Conservation (phyloP, 116 monocot genomes). For the Cymodocea nodosa region DNA sequence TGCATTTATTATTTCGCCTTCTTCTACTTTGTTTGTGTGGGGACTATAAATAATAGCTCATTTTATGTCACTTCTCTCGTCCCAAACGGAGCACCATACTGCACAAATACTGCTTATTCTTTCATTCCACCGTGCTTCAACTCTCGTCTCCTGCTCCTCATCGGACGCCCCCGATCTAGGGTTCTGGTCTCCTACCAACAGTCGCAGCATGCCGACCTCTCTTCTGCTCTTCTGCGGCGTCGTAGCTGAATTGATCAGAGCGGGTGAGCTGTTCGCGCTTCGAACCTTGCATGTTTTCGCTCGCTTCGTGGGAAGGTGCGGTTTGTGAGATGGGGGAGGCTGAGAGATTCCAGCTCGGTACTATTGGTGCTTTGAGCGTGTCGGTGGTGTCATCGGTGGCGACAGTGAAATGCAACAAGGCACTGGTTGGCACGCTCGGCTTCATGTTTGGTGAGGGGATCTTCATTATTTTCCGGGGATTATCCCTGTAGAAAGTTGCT, state of each 20-base stretch:
- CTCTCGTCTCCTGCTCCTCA: background rate
- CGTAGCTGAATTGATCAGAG: background rate
- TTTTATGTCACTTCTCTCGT: background rate
- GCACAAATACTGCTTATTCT: too few relatives aligned
- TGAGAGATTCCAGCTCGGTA: conserved; percentile 40
- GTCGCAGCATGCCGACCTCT: background rate
- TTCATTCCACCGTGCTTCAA: background rate
- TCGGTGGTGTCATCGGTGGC: conserved; percentile 57
- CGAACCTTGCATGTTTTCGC: background rate
- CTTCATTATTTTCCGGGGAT: background rate
- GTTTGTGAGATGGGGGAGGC: conserved; percentile 5
- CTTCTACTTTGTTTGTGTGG: background rate
- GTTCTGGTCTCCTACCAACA: background rate
- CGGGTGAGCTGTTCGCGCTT: background rate
- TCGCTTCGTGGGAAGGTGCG: background rate
- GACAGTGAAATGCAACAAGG: conserved; percentile 57
- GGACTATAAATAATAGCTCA: conserved; percentile 2
- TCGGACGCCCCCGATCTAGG: conserved; percentile 5
- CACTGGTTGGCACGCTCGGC: conserved; percentile 50
- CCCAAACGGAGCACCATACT: too few relatives aligned
- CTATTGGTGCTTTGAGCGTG: conserved; percentile 45
- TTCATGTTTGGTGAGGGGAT: conserved; percentile 37
- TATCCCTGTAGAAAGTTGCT: too few relatives aligned
- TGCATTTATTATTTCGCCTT: background rate
- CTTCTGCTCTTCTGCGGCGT: background rate